These are phyloP conservation scores for Venturia pyrina DNA, from an alignment of 2,329 filamentous ascomycete species.

Conservation along the genomic window DNA sequence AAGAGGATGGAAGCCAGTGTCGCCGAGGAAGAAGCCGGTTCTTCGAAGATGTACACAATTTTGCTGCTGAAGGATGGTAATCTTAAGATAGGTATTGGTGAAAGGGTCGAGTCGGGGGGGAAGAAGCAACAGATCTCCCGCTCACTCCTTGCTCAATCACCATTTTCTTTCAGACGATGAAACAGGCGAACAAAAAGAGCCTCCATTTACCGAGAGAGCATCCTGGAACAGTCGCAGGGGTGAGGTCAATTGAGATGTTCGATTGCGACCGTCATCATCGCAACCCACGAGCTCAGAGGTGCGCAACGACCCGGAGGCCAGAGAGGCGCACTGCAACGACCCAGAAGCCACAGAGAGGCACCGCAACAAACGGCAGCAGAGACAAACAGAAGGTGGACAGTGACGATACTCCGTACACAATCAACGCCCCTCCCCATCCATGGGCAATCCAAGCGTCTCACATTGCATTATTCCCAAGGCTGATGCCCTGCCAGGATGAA, in stretches of 20 bases:
- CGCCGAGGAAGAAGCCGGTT: not conserved
- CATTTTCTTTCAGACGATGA: not conserved
- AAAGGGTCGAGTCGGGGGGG: not conserved
- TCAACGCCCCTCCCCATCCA: not conserved
- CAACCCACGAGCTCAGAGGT: not conserved
- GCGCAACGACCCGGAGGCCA: not conserved
- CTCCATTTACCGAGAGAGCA: not conserved
- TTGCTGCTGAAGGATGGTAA: not conserved
- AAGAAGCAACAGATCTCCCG: not conserved
- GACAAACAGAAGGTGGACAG: not conserved
- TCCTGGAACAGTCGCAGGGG: not conserved
- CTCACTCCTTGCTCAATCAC: not conserved
- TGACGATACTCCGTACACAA: not conserved
- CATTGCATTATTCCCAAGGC: slow-evolving; percentile 2
- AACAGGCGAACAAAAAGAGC: not conserved
- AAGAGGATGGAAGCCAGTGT: not conserved
- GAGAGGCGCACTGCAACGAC: too few relatives aligned
- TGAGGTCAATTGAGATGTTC: not conserved
- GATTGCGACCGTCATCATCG: not conserved
- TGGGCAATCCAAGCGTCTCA: not conserved
- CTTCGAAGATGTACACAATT: not conserved
- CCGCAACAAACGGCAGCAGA: not conserved
- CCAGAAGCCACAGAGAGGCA: too few relatives aligned
- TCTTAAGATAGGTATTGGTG: too few relatives aligned
- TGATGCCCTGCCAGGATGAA: not conserved